Percentiles rank a stretch among this genome's conserved stretches.
Conservation (phyloP, 2,329 filamentous ascomycete species). For the Aspergillus sp. region DNA sequence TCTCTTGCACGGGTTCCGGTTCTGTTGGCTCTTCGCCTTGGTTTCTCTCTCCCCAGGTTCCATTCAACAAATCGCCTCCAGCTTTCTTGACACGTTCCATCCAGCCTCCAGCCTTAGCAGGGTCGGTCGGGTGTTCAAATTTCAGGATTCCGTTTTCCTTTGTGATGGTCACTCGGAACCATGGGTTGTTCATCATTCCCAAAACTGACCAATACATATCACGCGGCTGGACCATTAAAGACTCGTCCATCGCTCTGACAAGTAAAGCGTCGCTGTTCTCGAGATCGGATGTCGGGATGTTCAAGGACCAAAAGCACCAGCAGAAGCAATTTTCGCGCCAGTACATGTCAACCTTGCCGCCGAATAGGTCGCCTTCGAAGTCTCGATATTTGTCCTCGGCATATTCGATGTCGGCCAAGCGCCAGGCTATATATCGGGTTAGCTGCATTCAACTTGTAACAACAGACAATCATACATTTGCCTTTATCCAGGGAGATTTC, state of each 20-base stretch:
- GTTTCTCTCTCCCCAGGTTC: slow-evolving; percentile 75
- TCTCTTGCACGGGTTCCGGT: slow-evolving; percentile 56
- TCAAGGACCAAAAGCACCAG: slow-evolving; percentile 87
- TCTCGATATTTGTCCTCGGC: slow-evolving; percentile 80
- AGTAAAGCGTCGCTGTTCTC: slow-evolving; percentile 65
- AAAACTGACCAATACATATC: slow-evolving; percentile 97
- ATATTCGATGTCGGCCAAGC: slow-evolving; percentile 70
- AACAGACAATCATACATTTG: slow-evolving; percentile 41
- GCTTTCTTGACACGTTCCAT: slow-evolving; percentile 86
- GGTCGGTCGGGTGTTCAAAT: slow-evolving; percentile 87
- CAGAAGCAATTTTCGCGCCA: slow-evolving; percentile 81
- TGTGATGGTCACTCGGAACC: slow-evolving; percentile 77
- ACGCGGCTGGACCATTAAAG: slow-evolving; percentile 77
- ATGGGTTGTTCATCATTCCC: slow-evolving; percentile 98
- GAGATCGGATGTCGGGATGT: slow-evolving; percentile 61
- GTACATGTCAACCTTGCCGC: slow-evolving; percentile 72
- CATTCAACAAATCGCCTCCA: slow-evolving; percentile 75
- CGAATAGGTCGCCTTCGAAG: slow-evolving; percentile 61
- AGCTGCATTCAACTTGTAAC: slow-evolving; percentile 1
- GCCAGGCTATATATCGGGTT: slow-evolving; percentile 52
- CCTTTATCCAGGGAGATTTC: slow-evolving; percentile 82
- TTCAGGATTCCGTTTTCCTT: slow-evolving; percentile 60
- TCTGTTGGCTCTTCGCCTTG: slow-evolving; percentile 43
- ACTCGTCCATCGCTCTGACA: slow-evolving; percentile 84
- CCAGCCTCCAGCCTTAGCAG: slow-evolving; percentile 77